A percentile compares a stretch with the other conserved stretches of the same genome.
phyloP scores from a whole-genome alignment of 305 asterid genomes.

The Solanum chacoense region DNA sequence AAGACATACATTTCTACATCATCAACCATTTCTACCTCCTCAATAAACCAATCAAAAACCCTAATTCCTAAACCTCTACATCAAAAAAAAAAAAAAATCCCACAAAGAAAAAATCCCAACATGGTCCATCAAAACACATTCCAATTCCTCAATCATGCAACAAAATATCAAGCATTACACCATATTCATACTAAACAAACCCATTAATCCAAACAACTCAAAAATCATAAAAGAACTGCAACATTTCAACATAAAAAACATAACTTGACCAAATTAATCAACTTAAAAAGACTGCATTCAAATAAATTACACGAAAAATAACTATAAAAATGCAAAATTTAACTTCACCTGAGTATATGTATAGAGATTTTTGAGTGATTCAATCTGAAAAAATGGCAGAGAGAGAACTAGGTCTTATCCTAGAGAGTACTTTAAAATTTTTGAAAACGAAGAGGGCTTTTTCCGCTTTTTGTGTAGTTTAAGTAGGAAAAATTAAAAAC shows the following conservation, averaged over 20 bases:
- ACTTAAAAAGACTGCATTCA: background rate
- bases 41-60: slow-evolving; percentile 10
- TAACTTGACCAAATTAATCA: background rate
- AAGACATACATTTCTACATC: background rate
- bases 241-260: background rate
- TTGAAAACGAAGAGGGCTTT: slow-evolving; percentile 25
- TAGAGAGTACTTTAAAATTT: slow-evolving; percentile 15
- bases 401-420: slow-evolving; percentile 7
- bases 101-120: background rate
- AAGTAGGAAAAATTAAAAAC: background rate
- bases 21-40: slow-evolving; percentile 30
- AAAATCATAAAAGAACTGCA: background rate
- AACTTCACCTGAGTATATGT: slow-evolving; percentile 17
- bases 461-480: background rate
- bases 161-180: background rate
- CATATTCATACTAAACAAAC: background rate
- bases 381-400: slow-evolving; percentile 9
- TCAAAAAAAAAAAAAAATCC: background rate
- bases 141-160: background rate
- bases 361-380: slow-evolving; percentile 19
- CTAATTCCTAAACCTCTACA: background rate
- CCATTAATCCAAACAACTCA: background rate
- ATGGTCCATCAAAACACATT: background rate
- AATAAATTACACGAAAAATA: background rate
- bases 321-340: background rate